Evolutionary conservation across 345 rosid species (phyloP), one percentile per base, ranked within the genome.

Genomic region (Syzygium aqueum): DNA sequence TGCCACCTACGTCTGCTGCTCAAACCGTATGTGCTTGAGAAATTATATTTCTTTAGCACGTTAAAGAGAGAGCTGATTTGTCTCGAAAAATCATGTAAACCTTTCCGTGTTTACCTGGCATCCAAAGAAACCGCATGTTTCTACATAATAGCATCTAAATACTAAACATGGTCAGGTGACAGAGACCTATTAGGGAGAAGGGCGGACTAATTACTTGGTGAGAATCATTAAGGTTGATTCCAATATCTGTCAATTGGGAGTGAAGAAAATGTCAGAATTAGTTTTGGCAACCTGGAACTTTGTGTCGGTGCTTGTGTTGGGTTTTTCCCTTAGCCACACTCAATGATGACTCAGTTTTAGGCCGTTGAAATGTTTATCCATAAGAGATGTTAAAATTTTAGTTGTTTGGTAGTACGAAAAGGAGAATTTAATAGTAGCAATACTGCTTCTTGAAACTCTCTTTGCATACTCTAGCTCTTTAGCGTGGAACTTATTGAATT

Each of bases 1-100:
- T 96, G 97, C 98, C 99, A 85, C 99, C 99, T 84, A 93, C 99
- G 83, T 92, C 96, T 88, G 99, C 99, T 89, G 88, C 95, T 89
- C 91, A 95, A 88, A 96, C 99, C 92, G 99, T 94, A 94, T 57
- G 30, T 37, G 28, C 77, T 8, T 54, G 51, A 28, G 23, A 40
- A 30, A 40, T 57, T 43, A 49, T 49, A 25, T 27, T 22, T 82
- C 49, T 14, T 49, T 50, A 82, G n/a, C 53, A 52, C 22, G 11
- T 82, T 82, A 22, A 27, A 50, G 30, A 25, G 33, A 2, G 52
- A 50, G 53, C 33, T 27, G 67, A 56, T 23, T 1, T 59, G 16
- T 12, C 67, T 27, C 16, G 33, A 27, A 59, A 59, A 59, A 59
- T 59, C 67, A 27, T 27, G 67, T 59, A 13, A 59, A 27, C 30